Percentiles rank a stretch among this genome's conserved stretches.
These are phyloP conservation scores for Angophora floribunda DNA, from an alignment of 345 rosid genomes.

Conservation along the genomic window DNA sequence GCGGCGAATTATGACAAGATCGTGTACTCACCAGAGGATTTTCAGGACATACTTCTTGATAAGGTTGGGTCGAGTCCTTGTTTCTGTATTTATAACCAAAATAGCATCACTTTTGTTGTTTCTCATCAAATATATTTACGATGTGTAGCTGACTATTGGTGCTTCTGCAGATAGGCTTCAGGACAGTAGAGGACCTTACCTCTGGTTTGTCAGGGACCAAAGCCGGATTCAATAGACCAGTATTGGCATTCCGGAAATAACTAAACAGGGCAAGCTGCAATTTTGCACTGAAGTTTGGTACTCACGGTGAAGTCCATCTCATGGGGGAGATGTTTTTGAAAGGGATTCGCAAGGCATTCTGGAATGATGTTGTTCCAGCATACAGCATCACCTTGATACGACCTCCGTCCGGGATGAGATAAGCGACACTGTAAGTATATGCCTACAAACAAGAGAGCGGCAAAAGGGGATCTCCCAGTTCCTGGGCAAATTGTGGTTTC, in stretches of 20 bases:
- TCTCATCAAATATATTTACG: background rate
- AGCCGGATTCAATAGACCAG: conserved; percentile 70
- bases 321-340: background rate
- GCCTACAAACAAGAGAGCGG: background rate
- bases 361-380: background rate
- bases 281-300: background rate
- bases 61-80: conserved; percentile 33
- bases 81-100: background rate
- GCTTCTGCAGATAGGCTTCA: conserved; percentile 73
- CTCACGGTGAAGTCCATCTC: background rate
- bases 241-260: conserved; percentile 68
- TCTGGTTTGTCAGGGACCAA: conserved; percentile 51
- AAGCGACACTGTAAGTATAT: background rate
- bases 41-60: conserved; percentile 81
- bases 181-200: conserved; percentile 68
- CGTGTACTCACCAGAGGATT: conserved; percentile 36
- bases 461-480: background rate
- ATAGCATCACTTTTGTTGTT: background rate
- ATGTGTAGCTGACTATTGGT: background rate
- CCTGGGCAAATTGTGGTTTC: background rate
- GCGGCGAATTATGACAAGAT: conserved; percentile 43
- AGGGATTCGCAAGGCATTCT: background rate
- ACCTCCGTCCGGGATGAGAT: background rate
- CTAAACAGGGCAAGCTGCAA: background rate
- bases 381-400: background rate